Evolutionary conservation across 2,329 filamentous ascomycete species (phyloP).

Genomic region (Monosporascus ibericus): DNA sequence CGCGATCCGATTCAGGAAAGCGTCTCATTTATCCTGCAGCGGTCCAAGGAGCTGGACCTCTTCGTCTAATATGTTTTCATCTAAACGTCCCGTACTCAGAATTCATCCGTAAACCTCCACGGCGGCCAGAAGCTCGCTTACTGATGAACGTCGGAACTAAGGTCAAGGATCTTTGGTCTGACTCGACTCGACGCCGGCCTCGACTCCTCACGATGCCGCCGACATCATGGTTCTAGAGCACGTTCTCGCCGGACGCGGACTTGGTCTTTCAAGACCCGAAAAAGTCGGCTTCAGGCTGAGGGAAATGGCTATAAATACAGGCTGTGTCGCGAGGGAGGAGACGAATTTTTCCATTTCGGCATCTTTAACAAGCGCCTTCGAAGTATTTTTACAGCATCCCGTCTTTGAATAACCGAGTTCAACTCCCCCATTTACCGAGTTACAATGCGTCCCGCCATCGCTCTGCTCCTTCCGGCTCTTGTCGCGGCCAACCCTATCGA

Average conservation of each 20-base stretch:
- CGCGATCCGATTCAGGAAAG: background rate
- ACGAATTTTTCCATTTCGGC: background rate
- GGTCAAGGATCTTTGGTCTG: conserved; percentile 15
- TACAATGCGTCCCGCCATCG: background rate
- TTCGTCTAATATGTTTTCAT: conserved; percentile 37
- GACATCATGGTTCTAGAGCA: conserved; percentile 3
- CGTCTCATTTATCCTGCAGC: background rate
- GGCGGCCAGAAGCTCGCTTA: conserved; percentile 20
- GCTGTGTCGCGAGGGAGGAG: background rate
- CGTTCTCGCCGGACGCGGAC: background rate
- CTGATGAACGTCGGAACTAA: conserved; percentile 12
- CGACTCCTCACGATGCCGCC: conserved; percentile 11
- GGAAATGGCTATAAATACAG: background rate
- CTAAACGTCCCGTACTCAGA: conserved; percentile 28
- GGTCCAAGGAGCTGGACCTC: conserved; percentile 21
- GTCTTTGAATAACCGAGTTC: too few species aligned
- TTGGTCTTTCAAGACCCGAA: background rate
- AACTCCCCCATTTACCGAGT: background rate
- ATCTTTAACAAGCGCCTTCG: background rate
- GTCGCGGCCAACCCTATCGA: conserved; percentile 30
- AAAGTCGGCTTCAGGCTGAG: background rate
- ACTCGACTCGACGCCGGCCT: conserved; percentile 8
- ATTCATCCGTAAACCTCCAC: conserved; percentile 37
- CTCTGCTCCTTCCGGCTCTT: conserved; percentile 29
- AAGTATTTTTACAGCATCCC: too few species aligned